A percentile compares a stretch with the other conserved stretches of the same genome.
Conservation (phyloP, 2,329 filamentous ascomycete genomes). For the Xylaria sp. region DNA sequence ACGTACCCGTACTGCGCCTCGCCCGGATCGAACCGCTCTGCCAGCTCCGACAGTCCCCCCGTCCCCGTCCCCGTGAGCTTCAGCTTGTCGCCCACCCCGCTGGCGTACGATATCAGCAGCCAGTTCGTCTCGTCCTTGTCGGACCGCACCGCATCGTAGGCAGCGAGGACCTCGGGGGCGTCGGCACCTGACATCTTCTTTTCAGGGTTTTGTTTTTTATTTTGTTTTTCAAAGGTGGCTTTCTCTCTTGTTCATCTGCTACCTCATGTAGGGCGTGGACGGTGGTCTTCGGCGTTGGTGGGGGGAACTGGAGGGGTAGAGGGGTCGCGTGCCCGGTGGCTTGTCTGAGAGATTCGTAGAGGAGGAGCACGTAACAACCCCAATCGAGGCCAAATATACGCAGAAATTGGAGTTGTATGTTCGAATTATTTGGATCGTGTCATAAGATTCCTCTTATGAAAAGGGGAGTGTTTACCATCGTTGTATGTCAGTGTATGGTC, state of each 20-base stretch:
- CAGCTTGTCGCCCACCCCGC: slow-evolving; percentile 65
- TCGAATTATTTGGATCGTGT: not conserved
- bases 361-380: not conserved
- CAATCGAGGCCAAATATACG: not conserved
- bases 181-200: slow-evolving; percentile 65
- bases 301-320: slow-evolving; percentile 25
- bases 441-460: not conserved
- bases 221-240: not conserved
- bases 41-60: slow-evolving; percentile 69
- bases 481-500: slow-evolving; percentile 7
- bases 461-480: not conserved
- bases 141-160: slow-evolving; percentile 73
- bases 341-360: not conserved
- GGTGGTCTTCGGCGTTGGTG: slow-evolving; percentile 7
- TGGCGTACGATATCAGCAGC: slow-evolving; percentile 72
- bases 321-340: slow-evolving; percentile 20
- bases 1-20: slow-evolving; percentile 75
- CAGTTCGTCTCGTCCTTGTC: slow-evolving; percentile 74
- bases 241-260: not conserved
- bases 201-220: not conserved
- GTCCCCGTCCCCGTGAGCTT: slow-evolving; percentile 66
- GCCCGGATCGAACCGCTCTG: slow-evolving; percentile 67
- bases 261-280: not conserved
- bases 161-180: slow-evolving; percentile 67
- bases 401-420: not conserved